Evolutionary conservation across 345 rosid species (phyloP).

Genomic region (Citrus hindsii): DNA sequence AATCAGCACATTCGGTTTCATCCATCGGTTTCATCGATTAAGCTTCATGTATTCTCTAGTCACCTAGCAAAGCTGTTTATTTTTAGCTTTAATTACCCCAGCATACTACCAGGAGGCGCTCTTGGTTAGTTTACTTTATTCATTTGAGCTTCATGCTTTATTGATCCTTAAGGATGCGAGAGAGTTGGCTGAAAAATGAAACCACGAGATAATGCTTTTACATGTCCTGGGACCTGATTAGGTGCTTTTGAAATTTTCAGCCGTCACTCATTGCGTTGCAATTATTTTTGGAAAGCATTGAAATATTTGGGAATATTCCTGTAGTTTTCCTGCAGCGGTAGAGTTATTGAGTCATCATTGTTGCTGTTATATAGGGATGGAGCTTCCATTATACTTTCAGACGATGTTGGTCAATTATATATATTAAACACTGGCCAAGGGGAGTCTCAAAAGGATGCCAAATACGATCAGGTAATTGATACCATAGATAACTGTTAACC

Average conservation of each 20-base stretch:
- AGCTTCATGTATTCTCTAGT: not conserved
- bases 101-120: not conserved
- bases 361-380: conserved; percentile 69
- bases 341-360: conserved; percentile 5
- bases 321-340: not conserved
- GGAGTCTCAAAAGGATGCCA: conserved; percentile 88
- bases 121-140: not conserved
- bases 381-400: conserved; percentile 93
- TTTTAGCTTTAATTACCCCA: not conserved
- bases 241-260: not conserved
- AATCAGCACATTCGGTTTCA: not conserved
- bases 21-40: not conserved
- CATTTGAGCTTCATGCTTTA: not conserved
- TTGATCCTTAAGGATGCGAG: not conserved
- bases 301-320: not conserved
- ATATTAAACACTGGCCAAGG: conserved; percentile 95
- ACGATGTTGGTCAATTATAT: conserved; percentile 96
- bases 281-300: not conserved
- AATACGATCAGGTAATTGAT: conserved; percentile 85
- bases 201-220: not conserved
- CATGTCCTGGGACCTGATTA: not conserved
- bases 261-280: not conserved
- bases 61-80: not conserved
- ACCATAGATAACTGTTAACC: conserved; percentile 7
- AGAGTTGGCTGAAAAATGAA: not conserved